Percentiles rank a stretch among this genome's conserved stretches.
Conservation (phyloP, 2,329 filamentous ascomycete genomes). For the Botrytis elliptica region DNA sequence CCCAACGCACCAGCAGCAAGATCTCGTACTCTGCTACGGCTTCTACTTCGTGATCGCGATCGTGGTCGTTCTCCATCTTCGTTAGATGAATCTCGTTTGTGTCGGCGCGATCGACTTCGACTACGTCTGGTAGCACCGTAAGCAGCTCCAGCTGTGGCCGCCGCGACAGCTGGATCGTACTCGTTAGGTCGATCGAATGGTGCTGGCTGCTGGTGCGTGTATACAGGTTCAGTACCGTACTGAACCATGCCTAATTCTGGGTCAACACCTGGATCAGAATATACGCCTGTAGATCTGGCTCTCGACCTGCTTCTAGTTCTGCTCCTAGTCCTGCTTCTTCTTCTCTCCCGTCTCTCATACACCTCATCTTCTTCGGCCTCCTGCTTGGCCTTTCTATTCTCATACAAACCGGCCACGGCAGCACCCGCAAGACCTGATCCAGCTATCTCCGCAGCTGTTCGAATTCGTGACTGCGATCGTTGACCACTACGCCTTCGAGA, state of each 20-base stretch:
- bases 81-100: conserved; percentile 31
- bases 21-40: conserved; percentile 53
- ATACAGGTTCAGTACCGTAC: conserved; percentile 60
- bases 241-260: conserved; percentile 67
- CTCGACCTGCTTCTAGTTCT: conserved; percentile 42
- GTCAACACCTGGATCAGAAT: conserved; percentile 55
- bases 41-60: conserved; percentile 24
- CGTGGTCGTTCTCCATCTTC: conserved; percentile 31
- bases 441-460: conserved; percentile 58
- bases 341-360: conserved; percentile 23
- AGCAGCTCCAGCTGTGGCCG: conserved; percentile 30
- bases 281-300: conserved; percentile 50
- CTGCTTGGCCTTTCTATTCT: conserved; percentile 61
- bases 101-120: conserved; percentile 28
- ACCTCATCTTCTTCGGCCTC: conserved; percentile 44
- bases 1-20: conserved; percentile 55
- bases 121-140: conserved; percentile 32
- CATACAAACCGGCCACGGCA: conserved; percentile 60
- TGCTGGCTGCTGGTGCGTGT: conserved; percentile 40
- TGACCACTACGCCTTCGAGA: conserved; percentile 48
- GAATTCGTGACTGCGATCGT: conserved; percentile 44
- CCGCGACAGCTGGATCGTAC: conserved; percentile 31
- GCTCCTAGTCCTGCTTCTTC: conserved; percentile 35
- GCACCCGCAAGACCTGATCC: conserved; percentile 60
- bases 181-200: conserved; percentile 29